Evolutionary conservation across 2,329 filamentous ascomycete genomes (phyloP), one percentile per base, ranked within the genome.

Genomic region (Fusarium dlaminii): DNA sequence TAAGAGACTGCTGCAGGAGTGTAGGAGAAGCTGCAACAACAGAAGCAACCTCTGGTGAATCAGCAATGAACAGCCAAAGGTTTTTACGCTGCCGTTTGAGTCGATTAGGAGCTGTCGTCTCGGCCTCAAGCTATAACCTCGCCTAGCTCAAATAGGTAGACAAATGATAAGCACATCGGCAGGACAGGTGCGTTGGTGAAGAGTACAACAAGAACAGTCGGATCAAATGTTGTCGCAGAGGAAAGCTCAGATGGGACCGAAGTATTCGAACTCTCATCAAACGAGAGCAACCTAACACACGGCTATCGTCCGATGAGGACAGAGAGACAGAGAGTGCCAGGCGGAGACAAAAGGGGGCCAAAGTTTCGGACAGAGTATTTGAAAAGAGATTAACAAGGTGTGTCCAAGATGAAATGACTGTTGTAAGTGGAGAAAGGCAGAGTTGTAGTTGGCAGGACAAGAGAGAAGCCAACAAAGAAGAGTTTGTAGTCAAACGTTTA

Each of bases 1-100:
- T 46, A 68, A 62, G 45, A 66, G 63, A 62, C 74, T 64, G 66
- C 73, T 72, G 74, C 69, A 68, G 69, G 49, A 73, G 71, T 37
- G 51, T 30, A 60, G 49, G 55, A 52, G 40, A 52, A 67, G 49
- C 48, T 45, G n/a, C 27, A 46, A 65, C 48, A 63, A 70, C 43
- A 55, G 46, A 56, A 34, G 46, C 18, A 56, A 46, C 56, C n/a
- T 29, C 29, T 32, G 36, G 55, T 43, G 42, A 37, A 62, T 42
- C 40, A 51, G 65, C 56, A 51, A 70, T 66, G 55, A 62, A 48
- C 43, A 55, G 56, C 55, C 43, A 55, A 60, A 49, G 37, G 24
- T 52, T 63, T 40, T 52, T 60, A 36, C 42, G 48, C 36, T 52
- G 40, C 29, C 40, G 51, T 27, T 72, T 57, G 59, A 56, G 43